Evolutionary conservation across 2,329 filamentous ascomycete genomes (phyloP), one percentile per base, ranked within the genome.

Genomic region (Aquanectria penicillioides): DNA sequence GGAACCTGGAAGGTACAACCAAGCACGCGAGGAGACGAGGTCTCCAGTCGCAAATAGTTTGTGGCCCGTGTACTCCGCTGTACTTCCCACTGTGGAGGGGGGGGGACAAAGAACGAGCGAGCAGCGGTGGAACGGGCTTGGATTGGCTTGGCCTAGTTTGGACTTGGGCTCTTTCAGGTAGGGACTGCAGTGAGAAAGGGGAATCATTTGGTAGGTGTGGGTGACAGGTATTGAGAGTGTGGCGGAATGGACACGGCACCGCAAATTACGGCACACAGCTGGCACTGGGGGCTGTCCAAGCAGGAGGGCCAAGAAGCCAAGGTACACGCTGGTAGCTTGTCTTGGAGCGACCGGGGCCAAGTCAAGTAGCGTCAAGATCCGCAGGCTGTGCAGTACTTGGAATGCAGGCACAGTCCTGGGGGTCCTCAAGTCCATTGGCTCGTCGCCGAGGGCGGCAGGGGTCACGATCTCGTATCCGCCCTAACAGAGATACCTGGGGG

Each of bases 311-410:
- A 37, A 37, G 38, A 34, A 43, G 12, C 26, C 26, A 25, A 49
- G 18, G 65, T 69, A 70, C 34, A 44, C 9, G n/a, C 29, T 57
- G 63, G 64, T 69, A 69, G 58, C 57, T 55, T 44, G 63, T 61
- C 60, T 63, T 65, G 51, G 26, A 17, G 31, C 18, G 26, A n/a
- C 38, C 41, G n/a, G 54, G 54, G 26, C 41, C 20, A 49, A 22
- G 29, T 8, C 31, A 46, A 47, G 58, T 60, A 57, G 63, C 47
- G 61, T 49, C 31, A 28, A 43, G 63, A 61, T 47, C 57, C 56
- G 61, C 43, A 59, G 68, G 66, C 68, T 69, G 68, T 69, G 68
- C 60, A 69, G 54, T 70, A 70, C 68, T 37, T 67, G 60, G 60
- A 66, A 65, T 63, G 59, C 36, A 46, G 41, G 63, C 63, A n/a